Evolutionary conservation across 768 basidiomycete species (phyloP), one percentile per base, ranked within the genome.

Genomic region (Tricholomella constricta): DNA sequence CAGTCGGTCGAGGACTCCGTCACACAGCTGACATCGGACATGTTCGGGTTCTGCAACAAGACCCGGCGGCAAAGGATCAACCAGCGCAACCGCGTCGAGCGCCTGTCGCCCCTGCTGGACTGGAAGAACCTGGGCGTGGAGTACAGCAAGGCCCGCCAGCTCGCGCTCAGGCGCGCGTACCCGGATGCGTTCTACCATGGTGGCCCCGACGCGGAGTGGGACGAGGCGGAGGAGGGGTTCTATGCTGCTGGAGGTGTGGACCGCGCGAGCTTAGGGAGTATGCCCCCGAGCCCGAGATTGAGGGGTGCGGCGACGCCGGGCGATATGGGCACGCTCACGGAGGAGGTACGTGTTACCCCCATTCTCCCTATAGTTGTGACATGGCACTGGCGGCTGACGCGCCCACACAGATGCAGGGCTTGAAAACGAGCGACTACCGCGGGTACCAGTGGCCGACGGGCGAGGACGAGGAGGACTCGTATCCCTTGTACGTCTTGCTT

Each of bases 111-210:
- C 14, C 71, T 99, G 51, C 77, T 99, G 54, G 97, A 99, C 69
- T 98, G 97, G 97, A 99, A 99, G 77, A 93, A 93, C 65, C 76
- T 99, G 26, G 97, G 97, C 2, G 82, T 98, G 56, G 97, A 99
- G 71, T 99, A 99, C 71, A 86, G 88, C 69, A 99, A 98, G 77
- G 90, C 93, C 22, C 77, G 97, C 36, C 94, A 96, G 71, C 75
- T 98, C 46, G 92, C 93, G 15, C 77, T 99, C 54, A 77, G 96
- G 60, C 78, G 96, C 29, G 97, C 96, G 14, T 98, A 99, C 68
- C 97, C 97, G 1, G 94, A 98, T 60, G 86, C 89, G 49, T 98
- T 97, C 76, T 80, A 86, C 61, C 84, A 83, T 36, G 69, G 66
- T 6, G 41, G 66, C 12, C 26, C 31, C 20, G 82, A 77, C 1